Evolutionary conservation across 1,284 basidiomycete genomes (phyloP).

Genomic region (Moesziomyces sp.): DNA sequence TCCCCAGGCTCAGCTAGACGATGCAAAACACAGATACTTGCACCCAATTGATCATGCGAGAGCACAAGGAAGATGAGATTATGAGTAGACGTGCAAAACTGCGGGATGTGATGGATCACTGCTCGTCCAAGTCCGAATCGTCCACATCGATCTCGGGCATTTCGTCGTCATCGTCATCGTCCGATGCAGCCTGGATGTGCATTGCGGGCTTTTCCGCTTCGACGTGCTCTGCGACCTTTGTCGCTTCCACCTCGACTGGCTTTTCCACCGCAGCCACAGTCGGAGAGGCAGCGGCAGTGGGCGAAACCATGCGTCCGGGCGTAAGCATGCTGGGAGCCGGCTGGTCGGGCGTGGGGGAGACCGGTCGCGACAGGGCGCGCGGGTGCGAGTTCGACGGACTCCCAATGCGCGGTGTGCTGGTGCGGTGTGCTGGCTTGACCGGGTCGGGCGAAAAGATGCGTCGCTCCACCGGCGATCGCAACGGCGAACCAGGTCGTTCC

Average conservation of each 20-base stretch:
- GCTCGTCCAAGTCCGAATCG: constrained; percentile 39
- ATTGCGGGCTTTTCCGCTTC: not conserved
- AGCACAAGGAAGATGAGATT: too few species aligned
- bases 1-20: not conserved
- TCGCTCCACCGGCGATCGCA: constrained; percentile 16
- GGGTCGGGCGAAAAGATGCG: constrained; percentile 42
- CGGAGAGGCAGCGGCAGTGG: not conserved
- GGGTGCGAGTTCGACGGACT: constrained; percentile 23
- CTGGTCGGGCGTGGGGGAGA: constrained; percentile 23
- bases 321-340: constrained; percentile 1
- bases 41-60: not conserved
- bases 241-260: constrained; percentile 4
- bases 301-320: not conserved
- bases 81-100: too few species aligned
- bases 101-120: not conserved
- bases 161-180: constrained; percentile 50
- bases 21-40: not conserved
- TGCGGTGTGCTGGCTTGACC: constrained; percentile 35
- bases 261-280: not conserved
- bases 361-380: constrained; percentile 12
- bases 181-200: constrained; percentile 9
- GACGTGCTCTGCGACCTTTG: not conserved
- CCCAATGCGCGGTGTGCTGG: constrained; percentile 36
- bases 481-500: constrained; percentile 18
- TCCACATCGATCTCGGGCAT: constrained; percentile 52